Percentiles rank a stretch among this genome's conserved stretches.
Evolutionary conservation across 2,329 filamentous ascomycete genomes (phyloP).

Genomic region (Exophiala aquamarina): DNA sequence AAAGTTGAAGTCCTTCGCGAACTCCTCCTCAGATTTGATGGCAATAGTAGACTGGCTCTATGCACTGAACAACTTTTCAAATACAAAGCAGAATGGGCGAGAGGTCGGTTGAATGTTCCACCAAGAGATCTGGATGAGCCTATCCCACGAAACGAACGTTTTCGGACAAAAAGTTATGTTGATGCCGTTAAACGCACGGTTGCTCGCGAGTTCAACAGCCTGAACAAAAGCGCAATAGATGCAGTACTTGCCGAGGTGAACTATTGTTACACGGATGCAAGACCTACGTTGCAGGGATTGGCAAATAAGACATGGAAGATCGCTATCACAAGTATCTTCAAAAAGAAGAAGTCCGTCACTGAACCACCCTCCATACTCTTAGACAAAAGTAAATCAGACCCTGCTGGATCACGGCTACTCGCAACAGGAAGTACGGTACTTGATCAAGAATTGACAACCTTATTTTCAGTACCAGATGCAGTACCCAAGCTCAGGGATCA

Average conservation of each 20-base stretch:
- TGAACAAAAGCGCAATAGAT: conserved; percentile 46
- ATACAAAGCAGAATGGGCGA: conserved; percentile 48
- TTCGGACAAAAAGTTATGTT: conserved; percentile 46
- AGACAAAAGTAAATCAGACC: conserved; percentile 31
- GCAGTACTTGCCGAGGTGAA: conserved; percentile 50
- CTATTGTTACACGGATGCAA: conserved; percentile 44
- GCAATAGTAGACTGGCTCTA: conserved; percentile 46
- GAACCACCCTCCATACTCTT: conserved; percentile 42
- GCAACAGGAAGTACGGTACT: conserved; percentile 45
- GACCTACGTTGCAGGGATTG: conserved; percentile 44
- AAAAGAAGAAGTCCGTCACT: conserved; percentile 40
- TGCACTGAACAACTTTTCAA: conserved; percentile 48
- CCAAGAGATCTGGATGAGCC: conserved; percentile 23
- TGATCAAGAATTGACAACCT: conserved; percentile 41
- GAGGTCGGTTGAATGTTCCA: conserved; percentile 45
- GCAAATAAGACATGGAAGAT: conserved; percentile 45
- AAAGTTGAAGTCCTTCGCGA: conserved; percentile 49
- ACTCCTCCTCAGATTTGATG: conserved; percentile 46
- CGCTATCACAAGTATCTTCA: conserved; percentile 43
- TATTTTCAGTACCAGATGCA: conserved; percentile 39
- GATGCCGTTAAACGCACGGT: conserved; percentile 39
- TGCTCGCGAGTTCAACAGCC: conserved; percentile 42
- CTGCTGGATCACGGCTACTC: conserved; percentile 37
- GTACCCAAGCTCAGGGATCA: conserved; percentile 37
- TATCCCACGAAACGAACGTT: conserved; percentile 43